Base-by-base conservation (phyloP, 805 yeast species). In the Lipomyces kockii region DNA sequence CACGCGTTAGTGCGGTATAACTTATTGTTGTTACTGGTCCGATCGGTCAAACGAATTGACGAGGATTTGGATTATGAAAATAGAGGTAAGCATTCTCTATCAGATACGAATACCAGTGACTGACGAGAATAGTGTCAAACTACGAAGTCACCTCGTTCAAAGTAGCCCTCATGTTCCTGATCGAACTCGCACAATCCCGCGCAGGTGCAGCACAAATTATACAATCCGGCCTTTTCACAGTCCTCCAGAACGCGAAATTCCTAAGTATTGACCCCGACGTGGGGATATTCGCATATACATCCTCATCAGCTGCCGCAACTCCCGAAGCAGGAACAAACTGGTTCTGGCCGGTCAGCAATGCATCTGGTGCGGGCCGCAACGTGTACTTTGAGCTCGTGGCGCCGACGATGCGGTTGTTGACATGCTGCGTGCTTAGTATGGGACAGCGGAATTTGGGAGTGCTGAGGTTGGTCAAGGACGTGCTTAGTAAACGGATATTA, bases 121-220 rank as follows among this genome's bases (percentile, higher is more conserved):
- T 22, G 56, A 35, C 22, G 39, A 14, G 35, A 77, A 85, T 9
- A 81, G 85, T 17, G 72, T 86, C 60, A 87, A 87, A 66, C 76
- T 91, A 89, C 76, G 97, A 92, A 73, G 77, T 91, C 34, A 89
- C 95, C 0, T 88, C 91, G 0, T 89, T 89, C 79, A 90, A 89
- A 72, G 83, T 94, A 0, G 85, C 89, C 0, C 76, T 91, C 54
- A 87, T 87, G 66, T 83, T 93, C 60, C 79, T 94, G 68, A 83
- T 88, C 0, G 84, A 95, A 71, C 83, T 94, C 12, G 91, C 96
- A 0, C 91, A 89, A 74, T 85, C 90, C 0, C 86, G 90, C 69
- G 75, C 76, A 8, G 98, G 99, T 2, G 92, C 98, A 0, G 85
- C 86, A 60, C 89, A 87, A 64, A 80, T 94, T 62, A 78, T 92